Evolutionary conservation across 1,284 basidiomycete species (phyloP).

Genomic region (Hemileia vastatrix): DNA sequence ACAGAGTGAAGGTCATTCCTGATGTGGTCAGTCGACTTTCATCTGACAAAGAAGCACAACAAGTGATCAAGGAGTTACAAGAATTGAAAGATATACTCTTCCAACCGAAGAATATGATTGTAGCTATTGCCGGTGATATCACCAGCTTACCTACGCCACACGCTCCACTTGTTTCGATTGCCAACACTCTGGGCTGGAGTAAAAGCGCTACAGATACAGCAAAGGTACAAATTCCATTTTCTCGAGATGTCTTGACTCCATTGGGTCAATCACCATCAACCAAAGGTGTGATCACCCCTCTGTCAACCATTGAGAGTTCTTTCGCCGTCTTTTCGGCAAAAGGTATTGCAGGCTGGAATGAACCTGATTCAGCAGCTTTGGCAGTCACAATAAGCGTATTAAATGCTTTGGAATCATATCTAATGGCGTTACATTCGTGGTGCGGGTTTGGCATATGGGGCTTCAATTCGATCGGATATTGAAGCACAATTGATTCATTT

Average conservation of each 20-base stretch:
- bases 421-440: constrained; percentile 80
- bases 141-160: too few species aligned
- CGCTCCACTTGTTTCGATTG: constrained; percentile 40
- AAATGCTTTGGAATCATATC: constrained; percentile 86
- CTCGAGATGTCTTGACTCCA: constrained; percentile 32
- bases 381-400: constrained; percentile 76
- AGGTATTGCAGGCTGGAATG: constrained; percentile 54
- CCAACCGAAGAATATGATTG: too few species aligned
- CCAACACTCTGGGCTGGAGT: constrained; percentile 69
- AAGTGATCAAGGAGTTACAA: too few species aligned
- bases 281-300: neutral
- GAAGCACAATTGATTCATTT: constrained; percentile 63
- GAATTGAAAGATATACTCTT: too few species aligned
- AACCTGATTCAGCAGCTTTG: constrained; percentile 75
- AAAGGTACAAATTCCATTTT: neutral
- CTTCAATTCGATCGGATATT: constrained; percentile 64
- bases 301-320: neutral
- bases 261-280: neutral
- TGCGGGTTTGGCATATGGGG: constrained; percentile 86
- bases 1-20: too few species aligned
- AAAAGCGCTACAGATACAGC: constrained; percentile 24
- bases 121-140: too few species aligned
- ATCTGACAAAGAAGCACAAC: too few species aligned
- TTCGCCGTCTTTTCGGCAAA: neutral
- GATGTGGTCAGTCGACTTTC: too few species aligned